Conservation (phyloP, 495 filamentous ascomycete species). For the Penicillium cosmopolitanum region DNA sequence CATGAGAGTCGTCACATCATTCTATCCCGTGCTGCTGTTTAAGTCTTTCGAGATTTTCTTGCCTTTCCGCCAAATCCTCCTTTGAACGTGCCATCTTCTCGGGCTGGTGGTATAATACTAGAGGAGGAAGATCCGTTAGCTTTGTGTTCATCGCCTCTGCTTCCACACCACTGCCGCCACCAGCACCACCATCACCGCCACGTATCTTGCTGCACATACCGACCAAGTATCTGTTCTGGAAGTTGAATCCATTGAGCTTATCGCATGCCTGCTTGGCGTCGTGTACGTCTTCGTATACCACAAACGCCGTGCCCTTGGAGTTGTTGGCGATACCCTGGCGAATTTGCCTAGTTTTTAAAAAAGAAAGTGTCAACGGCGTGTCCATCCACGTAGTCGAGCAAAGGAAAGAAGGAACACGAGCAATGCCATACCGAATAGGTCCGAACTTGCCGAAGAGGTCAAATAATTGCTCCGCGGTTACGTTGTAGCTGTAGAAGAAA, state of each 20-base stretch:
- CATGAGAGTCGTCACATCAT: slow-evolving; percentile 60
- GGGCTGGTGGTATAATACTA: slow-evolving; percentile 97
- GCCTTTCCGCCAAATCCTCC: slow-evolving; percentile 90
- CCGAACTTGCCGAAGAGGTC: slow-evolving; percentile 95
- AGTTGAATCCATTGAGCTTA: slow-evolving; percentile 99
- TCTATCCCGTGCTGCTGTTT: slow-evolving; percentile 98
- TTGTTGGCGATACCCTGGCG: slow-evolving; percentile 96
- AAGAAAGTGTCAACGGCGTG: slow-evolving; percentile 27
- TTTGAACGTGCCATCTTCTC: slow-evolving; percentile 95
- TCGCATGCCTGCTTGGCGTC: slow-evolving; percentile 98
- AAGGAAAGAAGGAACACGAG: background rate
- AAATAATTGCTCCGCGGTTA: slow-evolving; percentile 90
- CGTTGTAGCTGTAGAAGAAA: slow-evolving; percentile 74
- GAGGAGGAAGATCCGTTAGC: background rate
- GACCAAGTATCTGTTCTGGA: slow-evolving; percentile 98
- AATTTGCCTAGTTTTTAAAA: slow-evolving; percentile 71
- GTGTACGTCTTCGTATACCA: slow-evolving; percentile 99
- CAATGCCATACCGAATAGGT: slow-evolving; percentile 76
- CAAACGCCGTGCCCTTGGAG: slow-evolving; percentile 97
- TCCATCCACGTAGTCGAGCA: background rate
- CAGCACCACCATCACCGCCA: too few species aligned
- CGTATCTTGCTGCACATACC: slow-evolving; percentile 60
- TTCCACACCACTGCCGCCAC: too few species aligned
- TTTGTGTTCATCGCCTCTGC: background rate
- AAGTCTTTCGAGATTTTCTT: slow-evolving; percentile 96